Evolutionary conservation across 139 green algal genomes (phyloP).

Genomic region (Desmodesmus armatus): DNA sequence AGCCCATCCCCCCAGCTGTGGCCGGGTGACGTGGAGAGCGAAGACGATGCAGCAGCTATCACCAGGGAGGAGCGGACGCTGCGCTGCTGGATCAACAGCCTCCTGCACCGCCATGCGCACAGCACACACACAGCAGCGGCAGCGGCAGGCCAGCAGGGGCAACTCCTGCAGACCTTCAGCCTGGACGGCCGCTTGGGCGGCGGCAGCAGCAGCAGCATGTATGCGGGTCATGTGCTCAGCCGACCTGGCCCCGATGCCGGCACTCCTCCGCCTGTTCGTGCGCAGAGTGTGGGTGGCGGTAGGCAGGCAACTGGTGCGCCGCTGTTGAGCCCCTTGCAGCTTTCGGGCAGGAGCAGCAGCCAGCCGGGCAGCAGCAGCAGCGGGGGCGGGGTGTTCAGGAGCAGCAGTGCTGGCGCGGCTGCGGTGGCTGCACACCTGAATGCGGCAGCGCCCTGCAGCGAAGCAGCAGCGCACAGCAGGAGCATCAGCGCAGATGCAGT

Average conservation of each 20-base stretch:
- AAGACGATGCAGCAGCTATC: conserved; percentile 9
- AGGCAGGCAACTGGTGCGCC: conserved; percentile 31
- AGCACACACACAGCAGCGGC: neutral
- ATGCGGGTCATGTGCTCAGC: too few relatives aligned
- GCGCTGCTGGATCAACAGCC: conserved; percentile 38
- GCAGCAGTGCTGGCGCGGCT: neutral
- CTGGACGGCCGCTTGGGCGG: neutral
- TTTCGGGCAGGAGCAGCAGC: neutral
- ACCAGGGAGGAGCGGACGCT: conserved; percentile 31
- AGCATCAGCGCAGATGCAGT: neutral
- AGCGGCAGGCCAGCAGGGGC: neutral
- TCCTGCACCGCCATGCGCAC: conserved; percentile 31
- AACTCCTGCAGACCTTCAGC: neutral
- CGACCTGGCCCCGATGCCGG: too few relatives aligned
- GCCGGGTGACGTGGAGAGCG: conserved; percentile 13
- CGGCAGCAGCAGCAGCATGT: neutral
- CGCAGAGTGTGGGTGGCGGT: conserved; percentile 46
- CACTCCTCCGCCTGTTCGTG: neutral
- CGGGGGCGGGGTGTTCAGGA: neutral
- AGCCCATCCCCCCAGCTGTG: neutral
- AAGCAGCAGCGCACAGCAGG: neutral
- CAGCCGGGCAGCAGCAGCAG: neutral
- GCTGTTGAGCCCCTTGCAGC: neutral
- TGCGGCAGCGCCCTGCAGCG: neutral
- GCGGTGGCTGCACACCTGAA: neutral